These are phyloP conservation scores for Yamadazyma spencermartinsiae DNA, from an alignment of 1,139 yeast species.

Conservation along the genomic window DNA sequence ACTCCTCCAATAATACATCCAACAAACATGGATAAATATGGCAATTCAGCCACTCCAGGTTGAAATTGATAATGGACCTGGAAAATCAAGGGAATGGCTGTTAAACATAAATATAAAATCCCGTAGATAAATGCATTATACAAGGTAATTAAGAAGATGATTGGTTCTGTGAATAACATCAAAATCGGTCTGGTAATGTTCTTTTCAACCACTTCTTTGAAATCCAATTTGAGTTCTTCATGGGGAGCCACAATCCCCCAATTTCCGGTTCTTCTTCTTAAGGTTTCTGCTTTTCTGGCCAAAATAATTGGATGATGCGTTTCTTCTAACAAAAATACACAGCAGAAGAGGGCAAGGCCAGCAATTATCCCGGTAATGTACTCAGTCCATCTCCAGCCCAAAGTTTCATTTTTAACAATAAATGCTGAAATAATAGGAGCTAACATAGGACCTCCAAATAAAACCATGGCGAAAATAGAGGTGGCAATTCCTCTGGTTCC, in stretches of 20 bases:
- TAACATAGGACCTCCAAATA: conserved; percentile 46
- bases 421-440: conserved; percentile 40
- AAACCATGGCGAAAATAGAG: conserved; percentile 28
- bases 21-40: conserved; percentile 57
- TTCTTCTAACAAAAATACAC: conserved; percentile 38
- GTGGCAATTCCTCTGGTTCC: conserved; percentile 34
- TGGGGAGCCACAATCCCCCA: conserved; percentile 87
- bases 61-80: conserved; percentile 53
- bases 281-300: conserved; percentile 56
- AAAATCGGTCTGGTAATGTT: conserved; percentile 66
- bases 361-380: conserved; percentile 54
- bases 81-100: conserved; percentile 77
- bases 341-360: conserved; percentile 27
- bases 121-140: conserved; percentile 85
- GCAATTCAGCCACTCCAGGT: conserved; percentile 55
- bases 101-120: conserved; percentile 69
- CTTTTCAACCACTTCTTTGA: conserved; percentile 64
- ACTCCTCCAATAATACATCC: conserved; percentile 62
- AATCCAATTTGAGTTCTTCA: conserved; percentile 61
- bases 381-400: conserved; percentile 60
- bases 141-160: conserved; percentile 60
- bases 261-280: conserved; percentile 53
- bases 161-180: conserved; percentile 72
- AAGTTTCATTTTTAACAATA: conserved; percentile 25
- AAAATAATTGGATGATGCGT: conserved; percentile 51